A percentile compares a stretch with the other conserved stretches of the same genome.
Conservation (phyloP, 2,329 filamentous ascomycete genomes). For the Botrytis medusae region DNA sequence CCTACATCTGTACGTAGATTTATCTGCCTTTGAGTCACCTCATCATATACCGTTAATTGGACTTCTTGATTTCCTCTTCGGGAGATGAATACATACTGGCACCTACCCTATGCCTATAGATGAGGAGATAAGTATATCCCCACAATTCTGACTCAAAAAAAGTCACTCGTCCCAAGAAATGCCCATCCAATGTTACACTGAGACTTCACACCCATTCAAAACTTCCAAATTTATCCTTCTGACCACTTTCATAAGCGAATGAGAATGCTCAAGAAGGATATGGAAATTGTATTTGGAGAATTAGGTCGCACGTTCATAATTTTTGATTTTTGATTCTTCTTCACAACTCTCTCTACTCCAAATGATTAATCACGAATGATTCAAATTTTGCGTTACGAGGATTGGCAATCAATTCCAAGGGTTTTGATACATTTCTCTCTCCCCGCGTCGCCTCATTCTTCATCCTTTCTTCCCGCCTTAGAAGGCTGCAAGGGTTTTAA, state of each 20-base stretch:
- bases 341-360: no score
- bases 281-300: background rate
- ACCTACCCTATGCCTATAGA: background rate
- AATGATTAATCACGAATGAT: background rate
- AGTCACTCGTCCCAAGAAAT: constrained; percentile 17
- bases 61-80: constrained; percentile 7
- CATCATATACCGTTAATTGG: background rate
- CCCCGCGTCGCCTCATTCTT: constrained; percentile 8
- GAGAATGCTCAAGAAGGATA: background rate
- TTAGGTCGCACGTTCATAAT: constrained; percentile 1
- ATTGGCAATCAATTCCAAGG: background rate
- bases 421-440: background rate
- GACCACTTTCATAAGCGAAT: constrained; percentile 3
- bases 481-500: constrained; percentile 16
- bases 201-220: constrained; percentile 4
- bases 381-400: background rate
- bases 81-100: constrained; percentile 4
- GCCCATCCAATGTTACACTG: constrained; percentile 11
- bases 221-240: constrained; percentile 1
- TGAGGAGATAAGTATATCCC: constrained; percentile 12
- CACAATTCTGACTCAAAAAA: constrained; percentile 18
- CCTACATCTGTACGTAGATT: background rate
- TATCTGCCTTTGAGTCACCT: background rate
- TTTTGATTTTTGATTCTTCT: background rate
- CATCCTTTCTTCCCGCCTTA: constrained; percentile 5